Conservation (phyloP, 2,329 filamentous ascomycete genomes). For the Beauveria varroae region DNA sequence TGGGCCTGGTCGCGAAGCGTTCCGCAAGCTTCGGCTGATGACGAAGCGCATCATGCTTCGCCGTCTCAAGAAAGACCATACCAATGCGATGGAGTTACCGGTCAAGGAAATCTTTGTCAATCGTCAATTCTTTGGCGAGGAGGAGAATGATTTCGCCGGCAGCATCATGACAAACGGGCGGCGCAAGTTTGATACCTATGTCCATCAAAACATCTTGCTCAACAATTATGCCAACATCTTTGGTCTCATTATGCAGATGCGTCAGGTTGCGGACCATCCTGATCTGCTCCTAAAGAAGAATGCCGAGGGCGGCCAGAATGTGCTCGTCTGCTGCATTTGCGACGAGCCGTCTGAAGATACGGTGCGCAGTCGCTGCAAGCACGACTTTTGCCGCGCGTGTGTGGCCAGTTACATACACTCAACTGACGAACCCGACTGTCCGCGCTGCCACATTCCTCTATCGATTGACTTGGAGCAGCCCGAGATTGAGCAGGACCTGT, state of each 20-base stretch:
- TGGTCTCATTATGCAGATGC: slow-evolving; percentile 98
- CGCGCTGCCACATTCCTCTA: slow-evolving; percentile 82
- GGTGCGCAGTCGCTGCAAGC: slow-evolving; percentile 83
- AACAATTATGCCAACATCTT: slow-evolving; percentile 99
- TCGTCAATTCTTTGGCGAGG: slow-evolving; percentile 93
- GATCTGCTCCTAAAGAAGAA: slow-evolving; percentile 90
- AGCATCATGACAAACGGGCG: slow-evolving; percentile 92
- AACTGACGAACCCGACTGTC: slow-evolving; percentile 72
- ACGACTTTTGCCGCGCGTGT: slow-evolving; percentile 54
- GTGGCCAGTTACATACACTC: slow-evolving; percentile 57
- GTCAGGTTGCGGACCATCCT: slow-evolving; percentile 93
- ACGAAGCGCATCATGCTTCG: slow-evolving; percentile 94
- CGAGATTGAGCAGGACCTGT: slow-evolving; percentile 87
- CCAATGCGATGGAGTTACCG: slow-evolving; percentile 89
- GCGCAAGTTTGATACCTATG: slow-evolving; percentile 91
- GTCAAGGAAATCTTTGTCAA: slow-evolving; percentile 90
- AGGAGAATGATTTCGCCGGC: slow-evolving; percentile 88
- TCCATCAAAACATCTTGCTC: slow-evolving; percentile 85
- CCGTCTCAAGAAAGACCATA: slow-evolving; percentile 88
- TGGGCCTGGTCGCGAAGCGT: slow-evolving; percentile 59
- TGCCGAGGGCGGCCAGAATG: slow-evolving; percentile 76
- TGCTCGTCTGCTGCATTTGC: slow-evolving; percentile 88
- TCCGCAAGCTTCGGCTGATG: slow-evolving; percentile 77
- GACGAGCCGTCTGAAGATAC: slow-evolving; percentile 95
- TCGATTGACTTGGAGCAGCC: slow-evolving; percentile 91